phyloP scores from a whole-genome alignment of 352 stramenopile genomes.

The Plasmopara halstedii region DNA sequence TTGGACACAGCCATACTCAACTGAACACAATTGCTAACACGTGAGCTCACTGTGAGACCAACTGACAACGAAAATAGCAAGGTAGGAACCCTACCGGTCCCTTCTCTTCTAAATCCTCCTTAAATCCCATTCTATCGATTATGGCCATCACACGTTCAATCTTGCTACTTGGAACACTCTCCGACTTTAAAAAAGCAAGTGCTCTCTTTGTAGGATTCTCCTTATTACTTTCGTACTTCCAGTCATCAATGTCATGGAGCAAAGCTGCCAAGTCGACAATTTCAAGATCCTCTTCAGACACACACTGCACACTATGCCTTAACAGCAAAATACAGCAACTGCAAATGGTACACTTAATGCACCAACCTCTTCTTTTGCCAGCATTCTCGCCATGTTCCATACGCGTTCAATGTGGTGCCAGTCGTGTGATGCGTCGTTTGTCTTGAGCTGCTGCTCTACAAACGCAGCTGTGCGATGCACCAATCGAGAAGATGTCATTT shows the following conservation, averaged over 20 bases:
- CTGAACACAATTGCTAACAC: slow-evolving; percentile 24
- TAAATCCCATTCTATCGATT: slow-evolving; percentile 80
- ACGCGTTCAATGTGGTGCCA: slow-evolving; percentile 87
- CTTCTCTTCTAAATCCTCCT: slow-evolving; percentile 57
- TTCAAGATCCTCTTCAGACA: slow-evolving; percentile 48
- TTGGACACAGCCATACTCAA: slow-evolving; percentile 84
- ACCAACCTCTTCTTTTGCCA: slow-evolving; percentile 71
- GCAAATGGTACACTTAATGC: no score
- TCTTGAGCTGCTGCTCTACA: slow-evolving; percentile 59
- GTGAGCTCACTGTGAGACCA: neutral
- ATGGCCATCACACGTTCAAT: slow-evolving; percentile 72
- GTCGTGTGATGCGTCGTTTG: slow-evolving; percentile 80
- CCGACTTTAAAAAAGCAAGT: slow-evolving; percentile 42
- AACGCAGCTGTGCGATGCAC: slow-evolving; percentile 67
- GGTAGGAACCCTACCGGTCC: slow-evolving; percentile 17
- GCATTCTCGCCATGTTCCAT: slow-evolving; percentile 55
- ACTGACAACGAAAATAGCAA: no score
- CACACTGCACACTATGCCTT: slow-evolving; percentile 41
- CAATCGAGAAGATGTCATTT: slow-evolving; percentile 41
- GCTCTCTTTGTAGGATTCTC: slow-evolving; percentile 51
- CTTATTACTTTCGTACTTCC: slow-evolving; percentile 69
- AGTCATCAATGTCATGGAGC: slow-evolving; percentile 88
- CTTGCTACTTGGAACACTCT: slow-evolving; percentile 40
- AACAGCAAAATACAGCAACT: neutral
- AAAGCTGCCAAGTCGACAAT: slow-evolving; percentile 80